phyloP scores from a whole-genome alignment of 768 basidiomycete genomes.

The Pisolithus sp. region DNA sequence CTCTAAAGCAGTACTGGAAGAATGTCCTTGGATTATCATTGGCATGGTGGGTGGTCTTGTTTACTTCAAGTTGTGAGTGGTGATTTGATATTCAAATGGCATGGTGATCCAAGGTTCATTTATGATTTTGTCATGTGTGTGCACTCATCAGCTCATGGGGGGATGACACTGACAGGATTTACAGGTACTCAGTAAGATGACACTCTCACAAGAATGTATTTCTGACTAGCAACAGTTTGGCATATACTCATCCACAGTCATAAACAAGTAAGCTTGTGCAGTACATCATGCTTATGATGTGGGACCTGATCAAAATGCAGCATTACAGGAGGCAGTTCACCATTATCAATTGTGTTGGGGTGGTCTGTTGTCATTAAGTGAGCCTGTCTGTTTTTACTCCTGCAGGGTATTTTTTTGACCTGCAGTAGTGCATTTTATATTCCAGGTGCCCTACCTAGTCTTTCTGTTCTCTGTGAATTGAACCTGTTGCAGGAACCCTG shows the following conservation, averaged over 20 bases:
- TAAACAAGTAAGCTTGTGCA: constrained; percentile 42
- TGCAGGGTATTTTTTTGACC: constrained; percentile 30
- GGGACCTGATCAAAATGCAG: constrained; percentile 25
- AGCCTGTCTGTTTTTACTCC: constrained; percentile 17
- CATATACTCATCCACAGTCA: constrained; percentile 73
- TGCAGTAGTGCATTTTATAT: constrained; percentile 51
- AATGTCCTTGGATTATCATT: constrained; percentile 66
- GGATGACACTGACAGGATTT: not conserved
- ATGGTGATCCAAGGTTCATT: constrained; percentile 44
- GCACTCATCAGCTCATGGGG: too few relatives aligned
- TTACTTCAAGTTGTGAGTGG: not conserved
- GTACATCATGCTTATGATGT: not conserved
- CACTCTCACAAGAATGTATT: not conserved
- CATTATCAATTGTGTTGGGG: constrained; percentile 63
- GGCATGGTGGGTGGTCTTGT: constrained; percentile 49
- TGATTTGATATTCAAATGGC: not conserved
- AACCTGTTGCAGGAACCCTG: constrained; percentile 40
- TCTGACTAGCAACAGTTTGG: constrained; percentile 48
- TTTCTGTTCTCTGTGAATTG: constrained; percentile 5
- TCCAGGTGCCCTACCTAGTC: constrained; percentile 34
- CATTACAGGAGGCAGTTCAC: constrained; percentile 47
- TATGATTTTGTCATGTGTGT: constrained; percentile 75
- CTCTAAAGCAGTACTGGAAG: constrained; percentile 75
- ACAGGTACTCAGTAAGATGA: constrained; percentile 56
- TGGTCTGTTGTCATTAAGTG: constrained; percentile 86